Evolutionary conservation across 2,329 filamentous ascomycete species (phyloP).

Genomic region (Metarhizium humberi): DNA sequence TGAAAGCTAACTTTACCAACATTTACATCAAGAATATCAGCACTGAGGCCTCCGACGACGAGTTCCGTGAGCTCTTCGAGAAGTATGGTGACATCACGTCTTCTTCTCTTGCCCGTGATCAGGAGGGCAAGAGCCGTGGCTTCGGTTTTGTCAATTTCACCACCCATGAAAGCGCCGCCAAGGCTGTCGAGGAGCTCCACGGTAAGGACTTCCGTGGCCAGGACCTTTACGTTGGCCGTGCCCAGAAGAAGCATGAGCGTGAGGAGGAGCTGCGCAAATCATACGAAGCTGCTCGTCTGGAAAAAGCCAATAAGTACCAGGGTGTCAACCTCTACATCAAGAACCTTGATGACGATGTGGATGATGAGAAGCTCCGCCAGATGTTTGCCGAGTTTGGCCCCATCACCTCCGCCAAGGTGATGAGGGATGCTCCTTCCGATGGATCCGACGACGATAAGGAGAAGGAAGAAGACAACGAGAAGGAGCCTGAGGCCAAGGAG

Average conservation of each 20-base stretch:
- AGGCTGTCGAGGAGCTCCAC: constrained; percentile 87
- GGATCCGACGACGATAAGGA: constrained; percentile 46
- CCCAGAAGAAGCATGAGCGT: constrained; percentile 99
- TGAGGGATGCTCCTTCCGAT: constrained; percentile 69
- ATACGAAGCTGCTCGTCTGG: constrained; percentile 92
- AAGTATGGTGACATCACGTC: constrained; percentile 91
- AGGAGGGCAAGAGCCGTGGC: constrained; percentile 85
- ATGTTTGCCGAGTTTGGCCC: constrained; percentile 87
- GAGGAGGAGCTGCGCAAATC: constrained; percentile 99
- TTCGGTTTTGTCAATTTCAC: constrained; percentile 96
- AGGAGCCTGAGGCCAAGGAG: constrained; percentile 38
- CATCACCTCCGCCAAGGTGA: constrained; percentile 98
- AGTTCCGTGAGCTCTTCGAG: constrained; percentile 91
- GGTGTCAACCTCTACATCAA: constrained; percentile 99
- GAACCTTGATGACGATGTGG: constrained; percentile 93
- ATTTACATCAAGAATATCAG: constrained; percentile 99
- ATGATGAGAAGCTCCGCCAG: constrained; percentile 93
- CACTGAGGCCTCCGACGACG: constrained; percentile 75
- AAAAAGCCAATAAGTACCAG: constrained; percentile 99
- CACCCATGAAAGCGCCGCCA: constrained; percentile 76
- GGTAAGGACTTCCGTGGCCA: constrained; percentile 87
- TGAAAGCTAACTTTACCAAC: constrained; percentile 99
- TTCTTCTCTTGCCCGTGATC: constrained; percentile 81
- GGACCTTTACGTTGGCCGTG: constrained; percentile 94
- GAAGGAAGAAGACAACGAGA: constrained; percentile 42